Evolutionary conservation across 2,329 filamentous ascomycete genomes (phyloP), one percentile per base, ranked within the genome.

Genomic region (Neocucurbitaria cava): DNA sequence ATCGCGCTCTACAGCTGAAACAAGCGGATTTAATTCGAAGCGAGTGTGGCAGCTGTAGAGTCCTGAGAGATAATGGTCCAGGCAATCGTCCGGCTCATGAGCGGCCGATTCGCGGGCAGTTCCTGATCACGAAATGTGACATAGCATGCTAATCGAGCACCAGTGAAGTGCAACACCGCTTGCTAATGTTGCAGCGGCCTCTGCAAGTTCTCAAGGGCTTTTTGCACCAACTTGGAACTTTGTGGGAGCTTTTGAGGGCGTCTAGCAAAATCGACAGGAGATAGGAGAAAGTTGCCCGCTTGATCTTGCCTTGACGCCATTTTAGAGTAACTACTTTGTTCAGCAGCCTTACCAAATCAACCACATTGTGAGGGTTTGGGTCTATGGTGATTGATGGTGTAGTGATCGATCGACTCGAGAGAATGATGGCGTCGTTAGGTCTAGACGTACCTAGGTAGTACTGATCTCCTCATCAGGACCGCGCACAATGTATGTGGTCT

Each of bases 401-500:
- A 35, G 31, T 17, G 15, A 35, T 35, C 31, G 31, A 13, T 17
- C 15, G 15, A 2, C 31, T 5, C 4, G 15, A 15, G 31, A 35
- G 5, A 8, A 3, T 15, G 31, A 4, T 17, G 17, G 31, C 17
- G 17, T 35, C 15, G 13, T n/a, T 15, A 35, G 8, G 5, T 4
- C 15, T 17, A 13, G 8, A 17, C 9, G 31, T n/a, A n/a, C n/a
- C n/a, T n/a, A n/a, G n/a, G n/a, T 8, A 17, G 31, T 35, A 35
- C 5, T 17, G 5, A 15, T 5, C 4, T 35, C 31, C 11, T 31
- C 28, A 11, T 10, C 17, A 42, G 40, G n/a, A n/a, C 23, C 20
- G 13, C 28, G n/a, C 24, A 42, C 2, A 21, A 15, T 42, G 31
- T 54, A 59, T 15, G 26, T 42, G 21, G 17, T 51, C 17, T 56